These are phyloP conservation scores for Pythium apleroticum DNA, from an alignment of 352 stramenopile species.

Conservation along the genomic window DNA sequence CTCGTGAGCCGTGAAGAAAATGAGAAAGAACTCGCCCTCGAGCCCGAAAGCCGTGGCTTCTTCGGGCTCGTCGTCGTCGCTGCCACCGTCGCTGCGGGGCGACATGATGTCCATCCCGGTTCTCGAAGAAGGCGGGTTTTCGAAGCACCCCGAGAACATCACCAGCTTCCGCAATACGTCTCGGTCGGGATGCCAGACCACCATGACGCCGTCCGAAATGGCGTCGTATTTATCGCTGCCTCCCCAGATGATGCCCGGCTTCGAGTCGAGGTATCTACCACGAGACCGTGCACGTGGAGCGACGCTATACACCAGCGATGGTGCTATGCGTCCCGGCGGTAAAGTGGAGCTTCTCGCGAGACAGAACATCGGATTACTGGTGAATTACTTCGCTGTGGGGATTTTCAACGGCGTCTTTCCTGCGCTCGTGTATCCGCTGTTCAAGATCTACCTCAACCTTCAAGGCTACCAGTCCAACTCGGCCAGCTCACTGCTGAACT, in stretches of 20 bases:
- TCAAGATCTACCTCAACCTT: conserved; percentile 67
- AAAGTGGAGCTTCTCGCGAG: conserved; percentile 30
- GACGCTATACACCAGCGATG: conserved; percentile 6
- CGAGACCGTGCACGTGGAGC: conserved; percentile 6
- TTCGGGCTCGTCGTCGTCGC: not conserved
- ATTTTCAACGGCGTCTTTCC: conserved; percentile 69
- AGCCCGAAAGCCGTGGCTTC: conserved; percentile 16
- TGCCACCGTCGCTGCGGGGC: conserved; percentile 16
- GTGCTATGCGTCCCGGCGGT: conserved; percentile 26
- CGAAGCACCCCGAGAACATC: conserved; percentile 9
- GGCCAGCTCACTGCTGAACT: conserved; percentile 53
- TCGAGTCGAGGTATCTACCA: conserved; percentile 2
- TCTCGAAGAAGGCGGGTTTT: conserved; percentile 21
- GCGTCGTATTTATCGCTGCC: conserved; percentile 17
- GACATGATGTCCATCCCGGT: conserved; percentile 18
- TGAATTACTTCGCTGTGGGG: conserved; percentile 71
- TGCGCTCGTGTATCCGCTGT: conserved; percentile 69
- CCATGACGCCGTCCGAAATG: conserved; percentile 19
- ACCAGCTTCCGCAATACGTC: conserved; percentile 16
- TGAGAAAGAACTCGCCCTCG: not conserved
- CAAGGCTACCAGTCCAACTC: conserved; percentile 70
- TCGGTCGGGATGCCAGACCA: not conserved
- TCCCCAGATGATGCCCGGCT: not conserved
- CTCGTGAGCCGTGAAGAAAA: not conserved
- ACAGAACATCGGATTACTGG: conserved; percentile 43